Evolutionary conservation across 2,329 filamentous ascomycete species (phyloP), one percentile per base, ranked within the genome.

Genomic region (Coniosporium tulheliwenetii): DNA sequence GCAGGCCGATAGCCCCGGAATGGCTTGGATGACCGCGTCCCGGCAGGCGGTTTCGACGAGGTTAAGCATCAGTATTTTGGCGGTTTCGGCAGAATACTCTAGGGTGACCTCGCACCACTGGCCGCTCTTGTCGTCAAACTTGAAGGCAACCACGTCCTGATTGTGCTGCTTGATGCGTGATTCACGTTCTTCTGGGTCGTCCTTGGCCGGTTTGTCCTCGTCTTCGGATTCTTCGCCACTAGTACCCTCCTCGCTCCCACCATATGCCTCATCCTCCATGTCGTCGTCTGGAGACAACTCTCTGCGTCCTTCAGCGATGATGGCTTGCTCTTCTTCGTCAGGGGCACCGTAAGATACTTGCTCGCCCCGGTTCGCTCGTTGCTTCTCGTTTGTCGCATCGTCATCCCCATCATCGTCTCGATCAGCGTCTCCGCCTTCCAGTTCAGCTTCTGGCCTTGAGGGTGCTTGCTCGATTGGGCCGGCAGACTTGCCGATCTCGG

Each of bases 41-140:
- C 76, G 76, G 41, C 85, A 77, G 10, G 84, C 84, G 12, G 78
- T 73, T 60, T 96, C 86, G 41, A 96, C 83, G 43, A 96, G 70
- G 52, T 83, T 84, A 43, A 96, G 77, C 74, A 98, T 91, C 44
- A 98, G 75, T 38, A 98, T 72, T 65, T 98, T 98, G 47, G 89
- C 83, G 10, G 81, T 81, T 36, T 74, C 67, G 35, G 80, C 75
- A 47, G 84, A 77, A 57, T 93, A 95, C 60, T 79, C 85, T 44
- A 96, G 74, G 12, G 81, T 82, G 53, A 96, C 76, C 48, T 80
- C 74, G 61, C 85, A 93, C 67, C 77, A 82, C 34, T 72, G 72
- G 47, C 85, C 87, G 13, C 66, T 65, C 43, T 68, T 68, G 50
- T 85, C 77, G 59, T 94, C 82, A 57, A 87, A 93, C 48, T 73